Base-by-base conservation (phyloP, 139 green algal genomes). In the Gonium pectorale region DNA sequence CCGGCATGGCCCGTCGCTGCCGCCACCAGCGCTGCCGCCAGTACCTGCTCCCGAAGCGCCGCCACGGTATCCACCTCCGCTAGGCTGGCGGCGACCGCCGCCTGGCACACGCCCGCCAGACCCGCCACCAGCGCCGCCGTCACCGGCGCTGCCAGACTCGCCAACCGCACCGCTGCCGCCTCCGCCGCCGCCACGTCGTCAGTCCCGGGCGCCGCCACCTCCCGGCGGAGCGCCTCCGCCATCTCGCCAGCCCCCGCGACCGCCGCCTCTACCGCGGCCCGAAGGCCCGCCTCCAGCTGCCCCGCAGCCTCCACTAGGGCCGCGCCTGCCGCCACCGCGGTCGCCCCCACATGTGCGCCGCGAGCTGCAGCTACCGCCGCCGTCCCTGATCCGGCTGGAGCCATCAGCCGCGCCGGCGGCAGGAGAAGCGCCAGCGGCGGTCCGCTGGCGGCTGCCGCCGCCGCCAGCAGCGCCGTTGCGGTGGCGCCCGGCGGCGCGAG, bases 91-190 rank as follows among this genome's bases (percentile, higher is more conserved):
- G 46, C 79, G 21, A 67, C 31, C 15, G 64, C 79, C 27, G 64
- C 79, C 46, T 67, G 29, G 26, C 46, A 77, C 33, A 85, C 46
- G 2, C 46, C 64, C 64, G 79, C 64, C 79, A 78, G 11, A 3
- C 64, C 46, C 3, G 9, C 17, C 49, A 85, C 46, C 46, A 85
- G 46, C 79, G 64, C 79, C 26, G 79, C 64, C 44, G 79, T 85
- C 64, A 77, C 79, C 63, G 79, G 79, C 79, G 79, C 79, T 49
- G 64, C 64, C 49, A 77, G 56, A 27, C 49, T 26, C 51, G 79
- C 79, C 64, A 85, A 41, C 60, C 43, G 62, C 43, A 29, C 62
- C 62, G 49, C 21, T 31, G 43, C 62, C 21, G 77, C 62, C 77
- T 63, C 77, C 60, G 33, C 29, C 77, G 51, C 15, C 43, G 31